A percentile compares a stretch with the other conserved stretches of the same genome.
These are phyloP conservation scores for Apiotrichum domesticum DNA, from an alignment of 1,284 basidiomycete genomes.

Conservation along the genomic window DNA sequence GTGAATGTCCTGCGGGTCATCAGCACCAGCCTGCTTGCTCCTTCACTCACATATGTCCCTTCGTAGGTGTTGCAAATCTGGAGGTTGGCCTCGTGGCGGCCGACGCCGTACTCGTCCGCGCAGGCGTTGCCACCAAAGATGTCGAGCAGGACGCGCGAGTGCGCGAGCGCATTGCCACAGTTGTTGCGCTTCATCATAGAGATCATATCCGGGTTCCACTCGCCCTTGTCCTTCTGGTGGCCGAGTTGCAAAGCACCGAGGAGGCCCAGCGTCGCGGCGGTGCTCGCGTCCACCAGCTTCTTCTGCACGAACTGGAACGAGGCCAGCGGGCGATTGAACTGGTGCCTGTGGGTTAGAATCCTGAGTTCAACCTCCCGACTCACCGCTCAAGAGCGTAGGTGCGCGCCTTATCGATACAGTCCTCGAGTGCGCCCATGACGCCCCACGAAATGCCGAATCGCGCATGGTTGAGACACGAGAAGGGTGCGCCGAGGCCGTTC, in stretches of 20 bases:
- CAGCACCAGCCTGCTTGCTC: constrained; percentile 79
- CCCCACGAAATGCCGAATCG: constrained; percentile 90
- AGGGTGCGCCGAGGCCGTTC: constrained; percentile 71
- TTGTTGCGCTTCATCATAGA: constrained; percentile 94
- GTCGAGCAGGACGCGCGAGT: constrained; percentile 72
- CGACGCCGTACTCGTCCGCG: constrained; percentile 83
- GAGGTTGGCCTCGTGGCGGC: constrained; percentile 81
- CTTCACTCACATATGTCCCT: constrained; percentile 50
- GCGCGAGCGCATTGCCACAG: constrained; percentile 82
- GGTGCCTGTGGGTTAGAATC: constrained; percentile 63
- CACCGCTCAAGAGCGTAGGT: constrained; percentile 79
- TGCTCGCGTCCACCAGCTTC: constrained; percentile 89
- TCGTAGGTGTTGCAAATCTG: constrained; percentile 92
- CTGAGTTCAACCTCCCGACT: constrained; percentile 54
- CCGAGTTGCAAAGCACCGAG: constrained; percentile 74
- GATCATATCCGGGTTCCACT: constrained; percentile 84
- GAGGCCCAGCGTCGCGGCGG: constrained; percentile 75
- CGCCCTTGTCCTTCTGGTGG: constrained; percentile 75
- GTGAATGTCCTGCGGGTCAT: constrained; percentile 61
- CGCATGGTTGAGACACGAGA: constrained; percentile 86
- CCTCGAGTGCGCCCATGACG: constrained; percentile 89
- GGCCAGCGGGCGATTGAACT: constrained; percentile 83
- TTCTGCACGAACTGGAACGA: constrained; percentile 95
- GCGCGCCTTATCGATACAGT: constrained; percentile 72
- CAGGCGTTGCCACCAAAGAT: constrained; percentile 87